Evolutionary conservation across 495 filamentous ascomycete species (phyloP).

Genomic region (Aspergillus haitiensis): DNA sequence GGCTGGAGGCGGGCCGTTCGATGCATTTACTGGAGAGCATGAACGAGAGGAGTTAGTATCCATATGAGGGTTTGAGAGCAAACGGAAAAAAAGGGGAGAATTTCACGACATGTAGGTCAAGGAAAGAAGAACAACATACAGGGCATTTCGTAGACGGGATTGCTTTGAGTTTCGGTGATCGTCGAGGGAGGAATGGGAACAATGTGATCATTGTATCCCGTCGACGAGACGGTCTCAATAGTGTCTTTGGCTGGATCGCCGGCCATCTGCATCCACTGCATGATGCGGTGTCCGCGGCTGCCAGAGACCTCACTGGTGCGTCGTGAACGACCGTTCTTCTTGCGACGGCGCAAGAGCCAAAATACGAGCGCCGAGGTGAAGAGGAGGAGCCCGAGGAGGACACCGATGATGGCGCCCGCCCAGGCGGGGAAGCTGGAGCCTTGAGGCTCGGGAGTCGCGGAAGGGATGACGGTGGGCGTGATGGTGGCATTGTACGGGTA

Average conservation of each 20-base stretch:
- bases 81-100: too few species aligned
- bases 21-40: background rate
- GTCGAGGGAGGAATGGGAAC: background rate
- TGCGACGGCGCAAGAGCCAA: constrained; percentile 57
- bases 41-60: background rate
- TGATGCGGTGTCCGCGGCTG: constrained; percentile 3
- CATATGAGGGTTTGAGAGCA: background rate
- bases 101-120: too few species aligned
- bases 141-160: constrained; percentile 18
- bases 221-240: constrained; percentile 6
- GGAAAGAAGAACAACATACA: background rate
- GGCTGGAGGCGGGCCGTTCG: background rate
- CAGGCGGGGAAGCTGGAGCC: constrained; percentile 28
- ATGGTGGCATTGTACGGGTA: constrained; percentile 56
- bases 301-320: constrained; percentile 11
- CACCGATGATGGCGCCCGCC: constrained; percentile 59
- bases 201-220: constrained; percentile 5
- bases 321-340: background rate
- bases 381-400: constrained; percentile 66
- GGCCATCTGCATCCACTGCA: constrained; percentile 13
- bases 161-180: constrained; percentile 4
- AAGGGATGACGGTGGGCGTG: constrained; percentile 3
- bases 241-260: background rate
- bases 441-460: background rate
- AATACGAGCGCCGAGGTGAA: constrained; percentile 57